Base-by-base conservation (phyloP, 371 early-diverging fungal species). In the Mortierella sp. region DNA sequence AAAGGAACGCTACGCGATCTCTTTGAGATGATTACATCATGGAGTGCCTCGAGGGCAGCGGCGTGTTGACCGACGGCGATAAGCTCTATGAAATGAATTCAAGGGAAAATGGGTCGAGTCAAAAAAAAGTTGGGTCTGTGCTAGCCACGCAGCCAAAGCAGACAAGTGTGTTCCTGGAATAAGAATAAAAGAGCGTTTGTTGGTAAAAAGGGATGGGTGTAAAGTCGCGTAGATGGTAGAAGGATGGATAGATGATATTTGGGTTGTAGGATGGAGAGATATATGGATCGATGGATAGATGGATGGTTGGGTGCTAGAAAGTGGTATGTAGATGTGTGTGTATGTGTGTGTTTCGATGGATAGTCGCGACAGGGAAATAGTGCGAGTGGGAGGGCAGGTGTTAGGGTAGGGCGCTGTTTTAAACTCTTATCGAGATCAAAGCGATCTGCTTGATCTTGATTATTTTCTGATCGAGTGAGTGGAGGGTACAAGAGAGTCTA, bases 11-110 rank as follows among this genome's bases (percentile, higher is more conserved):
- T 90, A 73, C 97, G 93, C 49, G 95, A 91, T 64, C 96, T 92
- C 87, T 95, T 96, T 70, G 95, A 93, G 77, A 93, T 92, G 70
- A 99, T 91, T 61, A 94, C 93, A 72, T 98, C 97, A 83, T 96
- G 94, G 66, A 98, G 92, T 47, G 95, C 90, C 84, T 93, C 91
- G 68, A 98, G 90, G 58, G 98, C 99, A 62, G 95, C 90, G 47
- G 87, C 89, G 68, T 94, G 85, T 88, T 97, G 96, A 35, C 93
- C 94, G 72, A 97, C 96, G 60, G 93, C 92, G 83, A 97, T 90
- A 52, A 98, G 94, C 85, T 98, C 98, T 96, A 89, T n/a, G 20
- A 10, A 18, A 16, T n/a, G 16, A 51, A 63, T 39, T 20, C 45
- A 32, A 55, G 28, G 55, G 30, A 26, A 55, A 14, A 26, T 24